A percentile compares a stretch with the other conserved stretches of the same genome.
These are phyloP conservation scores for Fagopyrum esculentum DNA, from an alignment of 148 eudicot species.

Conservation along the genomic window DNA sequence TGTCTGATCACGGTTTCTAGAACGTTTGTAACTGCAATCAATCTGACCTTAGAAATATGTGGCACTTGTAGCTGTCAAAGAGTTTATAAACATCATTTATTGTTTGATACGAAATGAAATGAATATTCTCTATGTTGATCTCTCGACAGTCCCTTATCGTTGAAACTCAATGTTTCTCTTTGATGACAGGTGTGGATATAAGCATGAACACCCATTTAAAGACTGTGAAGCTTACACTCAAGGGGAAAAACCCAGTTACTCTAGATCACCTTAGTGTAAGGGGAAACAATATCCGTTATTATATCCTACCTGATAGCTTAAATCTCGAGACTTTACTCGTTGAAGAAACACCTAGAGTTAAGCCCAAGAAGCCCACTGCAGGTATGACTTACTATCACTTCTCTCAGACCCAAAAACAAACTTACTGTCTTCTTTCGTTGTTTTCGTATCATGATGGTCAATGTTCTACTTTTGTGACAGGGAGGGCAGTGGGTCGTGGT, in stretches of 20 bases:
- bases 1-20: too few species aligned
- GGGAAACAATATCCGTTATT: constrained; percentile 71
- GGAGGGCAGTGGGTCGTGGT: constrained; percentile 56
- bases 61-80: too few species aligned
- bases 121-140: neutral
- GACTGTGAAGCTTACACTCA: constrained; percentile 58
- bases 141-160: neutral
- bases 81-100: neutral
- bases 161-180: neutral
- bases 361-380: constrained; percentile 63
- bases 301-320: constrained; percentile 69
- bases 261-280: constrained; percentile 69
- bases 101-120: neutral
- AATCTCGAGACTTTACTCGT: constrained; percentile 71
- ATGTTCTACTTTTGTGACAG: constrained; percentile 6
- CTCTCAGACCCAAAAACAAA: too few species aligned
- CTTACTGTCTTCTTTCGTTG: neutral
- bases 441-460: neutral
- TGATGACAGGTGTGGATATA: constrained; percentile 49
- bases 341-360: constrained; percentile 67
- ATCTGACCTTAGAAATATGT: too few species aligned
- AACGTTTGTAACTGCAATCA: too few species aligned
- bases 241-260: constrained; percentile 64
- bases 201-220: constrained; percentile 87
- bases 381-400: neutral